Percentiles rank a stretch among this genome's conserved stretches.
Conservation (phyloP, 1,284 basidiomycete species). For the Microbotryum saponariae region DNA sequence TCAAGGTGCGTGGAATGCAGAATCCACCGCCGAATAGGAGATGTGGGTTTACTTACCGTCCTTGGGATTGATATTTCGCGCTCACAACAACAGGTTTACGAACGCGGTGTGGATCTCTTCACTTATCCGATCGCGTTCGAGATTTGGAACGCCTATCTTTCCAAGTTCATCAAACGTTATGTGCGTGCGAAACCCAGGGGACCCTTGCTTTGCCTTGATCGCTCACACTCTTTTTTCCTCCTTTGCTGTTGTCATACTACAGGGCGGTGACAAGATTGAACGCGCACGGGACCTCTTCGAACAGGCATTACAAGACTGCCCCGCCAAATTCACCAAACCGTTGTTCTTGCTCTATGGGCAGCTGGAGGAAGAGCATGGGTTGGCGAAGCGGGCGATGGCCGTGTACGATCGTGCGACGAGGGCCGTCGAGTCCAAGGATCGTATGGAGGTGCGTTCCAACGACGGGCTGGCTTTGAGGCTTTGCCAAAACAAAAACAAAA, state of each 20-base stretch:
- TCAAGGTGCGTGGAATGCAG: conserved; percentile 57
- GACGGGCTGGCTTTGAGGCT: no score
- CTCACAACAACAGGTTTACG: conserved; percentile 66
- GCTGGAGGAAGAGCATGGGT: conserved; percentile 87
- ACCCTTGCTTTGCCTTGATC: neutral
- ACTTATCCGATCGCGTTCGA: conserved; percentile 98
- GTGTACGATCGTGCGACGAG: conserved; percentile 89
- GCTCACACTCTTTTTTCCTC: neutral
- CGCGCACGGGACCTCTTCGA: conserved; percentile 94
- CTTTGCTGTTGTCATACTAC: conserved; percentile 13
- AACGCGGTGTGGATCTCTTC: conserved; percentile 93
- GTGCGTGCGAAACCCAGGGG: conserved; percentile 47
- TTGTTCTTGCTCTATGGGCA: conserved; percentile 92
- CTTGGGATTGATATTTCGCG: neutral
- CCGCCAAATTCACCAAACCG: conserved; percentile 86
- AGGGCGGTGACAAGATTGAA: conserved; percentile 90
- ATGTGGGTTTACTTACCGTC: no score
- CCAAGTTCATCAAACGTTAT: conserved; percentile 95
- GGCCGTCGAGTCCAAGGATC: conserved; percentile 78
- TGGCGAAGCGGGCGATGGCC: conserved; percentile 92
- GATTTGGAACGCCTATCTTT: conserved; percentile 97
- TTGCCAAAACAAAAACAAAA: no score
- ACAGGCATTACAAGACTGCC: conserved; percentile 93
- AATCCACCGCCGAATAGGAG: neutral
- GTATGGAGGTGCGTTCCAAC: conserved; percentile 66